Percentiles rank a stretch among this genome's conserved stretches.
Evolutionary conservation across 495 filamentous ascomycete species (phyloP).

Genomic region (Thermothielavioides terrestris): DNA sequence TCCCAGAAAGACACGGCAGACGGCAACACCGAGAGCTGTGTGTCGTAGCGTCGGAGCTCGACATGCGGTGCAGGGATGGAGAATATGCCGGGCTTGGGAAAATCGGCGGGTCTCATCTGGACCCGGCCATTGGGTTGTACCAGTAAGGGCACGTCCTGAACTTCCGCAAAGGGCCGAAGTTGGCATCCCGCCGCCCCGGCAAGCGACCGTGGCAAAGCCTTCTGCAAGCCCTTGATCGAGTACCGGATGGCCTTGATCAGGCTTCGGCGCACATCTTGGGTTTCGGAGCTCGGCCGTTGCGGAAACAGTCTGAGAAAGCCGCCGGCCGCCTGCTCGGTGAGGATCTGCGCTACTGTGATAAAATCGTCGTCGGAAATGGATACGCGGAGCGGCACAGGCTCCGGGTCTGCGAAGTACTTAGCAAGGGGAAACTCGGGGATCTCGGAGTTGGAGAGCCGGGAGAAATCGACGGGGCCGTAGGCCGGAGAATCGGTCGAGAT

Average conservation of each 20-base stretch:
- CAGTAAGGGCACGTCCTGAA: slow-evolving; percentile 43
- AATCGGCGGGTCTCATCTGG: slow-evolving; percentile 35
- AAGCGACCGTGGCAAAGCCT: slow-evolving; percentile 31
- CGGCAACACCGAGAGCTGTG: slow-evolving; percentile 66
- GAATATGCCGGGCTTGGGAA: slow-evolving; percentile 35
- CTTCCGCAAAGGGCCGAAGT: slow-evolving; percentile 40
- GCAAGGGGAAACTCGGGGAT: slow-evolving; percentile 37
- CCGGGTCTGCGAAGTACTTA: slow-evolving; percentile 42
- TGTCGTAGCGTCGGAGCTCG: slow-evolving; percentile 67
- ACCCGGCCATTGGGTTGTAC: slow-evolving; percentile 36
- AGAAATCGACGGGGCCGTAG: slow-evolving; percentile 33
- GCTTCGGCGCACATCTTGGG: slow-evolving; percentile 24
- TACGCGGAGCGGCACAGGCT: slow-evolving; percentile 34
- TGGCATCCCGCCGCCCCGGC: slow-evolving; percentile 29
- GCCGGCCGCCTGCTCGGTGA: slow-evolving; percentile 51
- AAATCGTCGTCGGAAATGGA: slow-evolving; percentile 41
- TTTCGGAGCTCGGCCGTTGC: slow-evolving; percentile 3
- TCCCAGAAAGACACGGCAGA: slow-evolving; percentile 86
- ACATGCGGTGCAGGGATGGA: slow-evolving; percentile 57
- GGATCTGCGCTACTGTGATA: slow-evolving; percentile 51
- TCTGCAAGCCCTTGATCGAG: slow-evolving; percentile 33
- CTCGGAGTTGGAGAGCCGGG: slow-evolving; percentile 32
- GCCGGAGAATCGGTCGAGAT: slow-evolving; percentile 23
- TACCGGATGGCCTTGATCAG: slow-evolving; percentile 32
- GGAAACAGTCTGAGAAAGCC: slow-evolving; percentile 27